These are phyloP conservation scores for Saccharomyces hybrid DNA, from an alignment of 1,139 yeast species.

Conservation along the genomic window DNA sequence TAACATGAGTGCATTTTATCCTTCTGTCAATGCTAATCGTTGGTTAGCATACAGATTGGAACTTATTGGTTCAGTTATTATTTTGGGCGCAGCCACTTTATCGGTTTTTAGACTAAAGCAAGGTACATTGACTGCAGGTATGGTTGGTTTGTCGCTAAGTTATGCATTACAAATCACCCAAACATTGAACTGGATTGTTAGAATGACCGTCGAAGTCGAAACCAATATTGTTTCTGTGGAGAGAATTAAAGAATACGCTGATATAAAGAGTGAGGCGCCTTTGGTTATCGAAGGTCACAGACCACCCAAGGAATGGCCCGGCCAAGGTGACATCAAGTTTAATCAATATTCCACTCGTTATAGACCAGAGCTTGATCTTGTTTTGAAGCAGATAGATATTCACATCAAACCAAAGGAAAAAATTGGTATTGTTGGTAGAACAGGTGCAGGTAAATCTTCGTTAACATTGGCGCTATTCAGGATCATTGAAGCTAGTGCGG, in stretches of 20 bases:
- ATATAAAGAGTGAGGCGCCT: conserved; percentile 74
- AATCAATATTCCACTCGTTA: conserved; percentile 74
- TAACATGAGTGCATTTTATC: conserved; percentile 87
- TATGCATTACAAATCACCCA: conserved; percentile 91
- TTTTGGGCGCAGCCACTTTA: conserved; percentile 77
- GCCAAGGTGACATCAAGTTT: conserved; percentile 62
- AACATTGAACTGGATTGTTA: conserved; percentile 90
- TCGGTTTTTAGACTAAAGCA: conserved; percentile 60
- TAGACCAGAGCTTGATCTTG: conserved; percentile 76
- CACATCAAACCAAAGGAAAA: conserved; percentile 71
- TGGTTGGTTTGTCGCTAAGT: conserved; percentile 87
- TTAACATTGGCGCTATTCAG: conserved; percentile 84
- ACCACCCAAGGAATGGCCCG: conserved; percentile 73
- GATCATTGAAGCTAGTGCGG: conserved; percentile 72
- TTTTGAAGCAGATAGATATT: conserved; percentile 63
- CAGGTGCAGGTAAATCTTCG: conserved; percentile 96
- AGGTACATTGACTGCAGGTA: conserved; percentile 74
- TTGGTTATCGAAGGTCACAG: conserved; percentile 59
- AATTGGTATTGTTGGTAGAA: conserved; percentile 90
- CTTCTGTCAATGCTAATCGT: conserved; percentile 88
- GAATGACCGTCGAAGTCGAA: conserved; percentile 97
- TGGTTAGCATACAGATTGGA: conserved; percentile 95
- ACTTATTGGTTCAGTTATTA: conserved; percentile 79
- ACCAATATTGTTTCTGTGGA: conserved; percentile 95
- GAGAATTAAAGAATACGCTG: conserved; percentile 81